Evolutionary conservation across 2,329 filamentous ascomycete genomes (phyloP).

Genomic region (Xenoacremonium recifei): DNA sequence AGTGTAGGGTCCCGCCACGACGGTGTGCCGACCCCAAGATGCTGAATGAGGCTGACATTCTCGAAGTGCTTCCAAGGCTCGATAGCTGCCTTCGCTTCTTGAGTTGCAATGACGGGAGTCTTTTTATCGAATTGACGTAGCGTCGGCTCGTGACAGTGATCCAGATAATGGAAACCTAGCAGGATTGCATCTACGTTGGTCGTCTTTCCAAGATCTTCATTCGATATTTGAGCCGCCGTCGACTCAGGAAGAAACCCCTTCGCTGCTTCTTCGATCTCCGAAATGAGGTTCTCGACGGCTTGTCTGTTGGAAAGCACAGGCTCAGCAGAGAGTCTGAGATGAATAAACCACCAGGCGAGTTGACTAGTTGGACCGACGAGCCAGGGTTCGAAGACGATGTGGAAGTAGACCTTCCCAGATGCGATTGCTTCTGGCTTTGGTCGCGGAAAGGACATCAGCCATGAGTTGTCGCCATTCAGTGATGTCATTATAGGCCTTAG

Average conservation of each 20-base stretch:
- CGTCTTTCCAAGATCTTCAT: background rate
- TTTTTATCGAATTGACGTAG: constrained; percentile 13
- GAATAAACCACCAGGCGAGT: constrained; percentile 19
- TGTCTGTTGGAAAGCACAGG: constrained; percentile 5
- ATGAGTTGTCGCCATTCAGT: constrained; percentile 34
- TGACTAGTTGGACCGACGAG: constrained; percentile 24
- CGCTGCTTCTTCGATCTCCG: constrained; percentile 18
- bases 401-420: constrained; percentile 26
- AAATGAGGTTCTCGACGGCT: constrained; percentile 13
- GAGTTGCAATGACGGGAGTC: constrained; percentile 19
- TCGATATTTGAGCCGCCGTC: background rate
- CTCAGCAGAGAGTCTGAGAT: constrained; percentile 8
- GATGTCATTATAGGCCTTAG: constrained; percentile 28
- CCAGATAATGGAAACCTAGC: constrained; percentile 15
- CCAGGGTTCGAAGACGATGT: constrained; percentile 34
- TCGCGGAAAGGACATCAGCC: constrained; percentile 33
- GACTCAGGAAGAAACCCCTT: background rate
- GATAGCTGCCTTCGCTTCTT: constrained; percentile 3
- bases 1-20: constrained; percentile 15
- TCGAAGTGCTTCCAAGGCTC: constrained; percentile 14
- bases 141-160: constrained; percentile 20
- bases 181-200: constrained; percentile 20
- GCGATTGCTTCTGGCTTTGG: constrained; percentile 19
- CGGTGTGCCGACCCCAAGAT: constrained; percentile 2
- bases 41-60: constrained; percentile 13